These are phyloP conservation scores for Phyllostachys edulis DNA, from an alignment of 176 grass and related monocot species.

Conservation along the genomic window DNA sequence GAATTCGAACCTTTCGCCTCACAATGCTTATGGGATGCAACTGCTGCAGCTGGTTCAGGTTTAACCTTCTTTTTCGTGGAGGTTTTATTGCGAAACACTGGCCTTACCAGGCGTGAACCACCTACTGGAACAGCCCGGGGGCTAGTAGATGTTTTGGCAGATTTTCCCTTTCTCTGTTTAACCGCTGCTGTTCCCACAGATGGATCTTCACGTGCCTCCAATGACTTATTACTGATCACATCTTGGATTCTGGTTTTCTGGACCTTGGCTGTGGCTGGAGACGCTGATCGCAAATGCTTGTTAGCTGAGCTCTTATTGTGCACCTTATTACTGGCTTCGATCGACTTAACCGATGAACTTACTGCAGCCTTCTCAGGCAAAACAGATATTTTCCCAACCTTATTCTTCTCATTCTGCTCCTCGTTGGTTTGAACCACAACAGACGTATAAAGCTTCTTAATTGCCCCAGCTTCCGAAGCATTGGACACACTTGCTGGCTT, in stretches of 20 bases:
- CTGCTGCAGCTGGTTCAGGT: constrained; percentile 42
- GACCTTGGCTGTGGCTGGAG: constrained; percentile 43
- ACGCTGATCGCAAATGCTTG: constrained; percentile 47
- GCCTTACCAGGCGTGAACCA: constrained; percentile 56
- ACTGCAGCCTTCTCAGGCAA: constrained; percentile 45
- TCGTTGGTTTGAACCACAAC: constrained; percentile 46
- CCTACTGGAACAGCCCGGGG: constrained; percentile 53
- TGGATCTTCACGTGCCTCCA: constrained; percentile 39
- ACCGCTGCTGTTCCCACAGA: background rate
- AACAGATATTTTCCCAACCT: constrained; percentile 46
- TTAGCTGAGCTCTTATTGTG: constrained; percentile 35
- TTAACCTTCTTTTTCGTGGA: constrained; percentile 83
- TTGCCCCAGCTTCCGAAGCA: constrained; percentile 48
- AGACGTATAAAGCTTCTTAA: constrained; percentile 68
- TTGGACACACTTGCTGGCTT: constrained; percentile 41
- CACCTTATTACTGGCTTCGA: constrained; percentile 26
- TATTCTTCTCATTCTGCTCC: constrained; percentile 38
- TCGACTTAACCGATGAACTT: constrained; percentile 36
- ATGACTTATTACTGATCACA: constrained; percentile 61
- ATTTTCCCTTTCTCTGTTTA: constrained; percentile 73
- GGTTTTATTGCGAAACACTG: constrained; percentile 66
- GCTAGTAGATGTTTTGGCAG: constrained; percentile 49
- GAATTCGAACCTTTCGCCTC: constrained; percentile 45
- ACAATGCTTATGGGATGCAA: constrained; percentile 19
- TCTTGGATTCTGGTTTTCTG: constrained; percentile 96